phyloP scores from a whole-genome alignment of 768 basidiomycete genomes.

The Pisolithus sp. region DNA sequence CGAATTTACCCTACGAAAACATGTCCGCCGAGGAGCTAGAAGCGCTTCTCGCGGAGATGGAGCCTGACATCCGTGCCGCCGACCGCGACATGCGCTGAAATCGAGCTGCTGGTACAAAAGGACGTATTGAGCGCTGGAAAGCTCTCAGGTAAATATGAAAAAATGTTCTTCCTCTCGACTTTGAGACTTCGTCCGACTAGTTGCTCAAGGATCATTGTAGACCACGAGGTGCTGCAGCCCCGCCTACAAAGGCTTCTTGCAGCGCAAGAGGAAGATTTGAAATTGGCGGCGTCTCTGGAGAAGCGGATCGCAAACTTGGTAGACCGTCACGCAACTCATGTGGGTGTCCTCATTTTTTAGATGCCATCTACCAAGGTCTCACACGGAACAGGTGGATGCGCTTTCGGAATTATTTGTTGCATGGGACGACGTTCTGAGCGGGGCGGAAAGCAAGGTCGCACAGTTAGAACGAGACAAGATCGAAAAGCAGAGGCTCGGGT shows the following conservation, averaged over 20 bases:
- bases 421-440: conserved; percentile 76
- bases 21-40: conserved; percentile 68
- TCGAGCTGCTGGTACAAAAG: conserved; percentile 61
- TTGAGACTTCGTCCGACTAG: background rate
- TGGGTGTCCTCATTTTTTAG: conserved; percentile 28
- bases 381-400: conserved; percentile 54
- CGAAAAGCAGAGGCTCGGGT: conserved; percentile 57
- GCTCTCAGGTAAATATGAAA: conserved; percentile 41
- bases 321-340: conserved; percentile 65
- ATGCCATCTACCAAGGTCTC: background rate
- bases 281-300: conserved; percentile 56
- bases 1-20: conserved; percentile 49
- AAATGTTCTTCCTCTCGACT: conserved; percentile 1
- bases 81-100: conserved; percentile 79
- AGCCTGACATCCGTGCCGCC: conserved; percentile 74
- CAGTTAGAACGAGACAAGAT: conserved; percentile 55
- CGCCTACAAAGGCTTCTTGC: conserved; percentile 55
- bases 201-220: conserved; percentile 25
- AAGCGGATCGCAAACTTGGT: conserved; percentile 57
- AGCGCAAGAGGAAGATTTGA: conserved; percentile 54
- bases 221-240: conserved; percentile 60
- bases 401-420: conserved; percentile 79
- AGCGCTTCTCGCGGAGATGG: conserved; percentile 70
- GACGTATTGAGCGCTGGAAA: conserved; percentile 70
- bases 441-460: conserved; percentile 53